phyloP scores from a whole-genome alignment of 1,284 basidiomycete species.

The Neotropicomus parvogracilis region DNA sequence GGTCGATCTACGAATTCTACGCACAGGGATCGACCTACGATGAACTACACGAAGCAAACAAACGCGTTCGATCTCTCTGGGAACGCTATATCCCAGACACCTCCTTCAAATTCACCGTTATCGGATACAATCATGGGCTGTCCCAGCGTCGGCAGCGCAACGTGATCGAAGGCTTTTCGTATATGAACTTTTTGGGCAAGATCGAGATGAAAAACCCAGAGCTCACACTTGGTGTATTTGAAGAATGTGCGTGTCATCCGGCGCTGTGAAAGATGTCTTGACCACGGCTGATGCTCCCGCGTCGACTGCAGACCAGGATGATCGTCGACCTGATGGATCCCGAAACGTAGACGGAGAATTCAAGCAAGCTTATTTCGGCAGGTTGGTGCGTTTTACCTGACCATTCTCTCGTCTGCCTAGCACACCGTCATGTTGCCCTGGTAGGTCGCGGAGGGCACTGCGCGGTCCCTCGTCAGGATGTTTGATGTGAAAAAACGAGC shows the following conservation, averaged over 20 bases:
- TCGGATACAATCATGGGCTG: conserved; percentile 74
- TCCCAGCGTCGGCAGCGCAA: conserved; percentile 60
- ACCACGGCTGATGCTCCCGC: not conserved
- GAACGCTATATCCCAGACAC: conserved; percentile 56
- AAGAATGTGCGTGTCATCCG: conserved; percentile 75
- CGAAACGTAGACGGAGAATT: conserved; percentile 67
- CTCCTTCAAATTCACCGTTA: conserved; percentile 81
- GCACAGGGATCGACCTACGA: conserved; percentile 66
- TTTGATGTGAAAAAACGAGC: conserved; percentile 89
- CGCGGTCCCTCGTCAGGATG: conserved; percentile 61
- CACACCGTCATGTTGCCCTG: not conserved
- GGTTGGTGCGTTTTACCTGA: conserved; percentile 62
- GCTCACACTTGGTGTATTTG: conserved; percentile 76
- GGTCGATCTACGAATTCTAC: conserved; percentile 76
- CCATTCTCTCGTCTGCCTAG: not conserved
- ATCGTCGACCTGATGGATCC: conserved; percentile 43
- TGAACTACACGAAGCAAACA: conserved; percentile 63
- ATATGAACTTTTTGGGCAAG: conserved; percentile 80
- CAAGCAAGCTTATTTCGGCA: conserved; percentile 74
- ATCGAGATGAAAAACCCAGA: conserved; percentile 85
- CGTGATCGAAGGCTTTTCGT: conserved; percentile 79
- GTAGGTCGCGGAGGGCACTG: conserved; percentile 71
- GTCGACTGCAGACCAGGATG: conserved; percentile 44
- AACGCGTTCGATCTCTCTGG: conserved; percentile 51
- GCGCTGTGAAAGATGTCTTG: not conserved